These are phyloP conservation scores for Phascolomyces articulosus DNA, from an alignment of 371 early-diverging fungal genomes.

Conservation along the genomic window DNA sequence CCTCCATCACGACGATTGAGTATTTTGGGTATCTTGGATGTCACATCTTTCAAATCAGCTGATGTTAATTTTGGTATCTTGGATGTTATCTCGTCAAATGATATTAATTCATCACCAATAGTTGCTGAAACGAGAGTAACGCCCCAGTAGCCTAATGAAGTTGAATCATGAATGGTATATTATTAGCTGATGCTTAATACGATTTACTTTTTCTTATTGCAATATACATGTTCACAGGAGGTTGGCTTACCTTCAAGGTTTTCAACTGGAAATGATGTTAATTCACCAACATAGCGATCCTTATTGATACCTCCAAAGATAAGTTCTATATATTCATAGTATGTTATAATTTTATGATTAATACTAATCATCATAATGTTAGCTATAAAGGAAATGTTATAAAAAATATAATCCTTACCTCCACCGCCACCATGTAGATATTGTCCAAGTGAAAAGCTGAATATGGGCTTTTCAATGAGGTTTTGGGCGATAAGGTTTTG, in stretches of 20 bases:
- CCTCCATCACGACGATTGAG: background rate
- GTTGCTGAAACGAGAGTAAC: background rate
- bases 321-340: slow-evolving; percentile 21
- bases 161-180: no score
- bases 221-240: background rate
- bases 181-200: no score
- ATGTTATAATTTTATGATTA: no score
- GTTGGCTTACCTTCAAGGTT: slow-evolving; percentile 17
- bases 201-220: no score
- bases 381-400: no score
- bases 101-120: no score
- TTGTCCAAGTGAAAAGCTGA: slow-evolving; percentile 36
- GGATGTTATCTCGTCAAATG: no score
- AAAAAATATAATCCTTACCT: slow-evolving; percentile 15
- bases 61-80: no score
- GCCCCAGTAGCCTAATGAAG: slow-evolving; percentile 25
- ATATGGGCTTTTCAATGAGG: slow-evolving; percentile 22
- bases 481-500: slow-evolving; percentile 25
- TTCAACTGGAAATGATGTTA: slow-evolving; percentile 27
- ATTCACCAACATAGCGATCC: slow-evolving; percentile 19
- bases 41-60: no score
- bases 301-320: slow-evolving; percentile 37
- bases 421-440: slow-evolving; percentile 27
- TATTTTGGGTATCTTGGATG: no score
- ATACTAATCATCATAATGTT: no score